These are phyloP conservation scores for Podospora conica DNA, from an alignment of 495 filamentous ascomycete species.

Conservation along the genomic window DNA sequence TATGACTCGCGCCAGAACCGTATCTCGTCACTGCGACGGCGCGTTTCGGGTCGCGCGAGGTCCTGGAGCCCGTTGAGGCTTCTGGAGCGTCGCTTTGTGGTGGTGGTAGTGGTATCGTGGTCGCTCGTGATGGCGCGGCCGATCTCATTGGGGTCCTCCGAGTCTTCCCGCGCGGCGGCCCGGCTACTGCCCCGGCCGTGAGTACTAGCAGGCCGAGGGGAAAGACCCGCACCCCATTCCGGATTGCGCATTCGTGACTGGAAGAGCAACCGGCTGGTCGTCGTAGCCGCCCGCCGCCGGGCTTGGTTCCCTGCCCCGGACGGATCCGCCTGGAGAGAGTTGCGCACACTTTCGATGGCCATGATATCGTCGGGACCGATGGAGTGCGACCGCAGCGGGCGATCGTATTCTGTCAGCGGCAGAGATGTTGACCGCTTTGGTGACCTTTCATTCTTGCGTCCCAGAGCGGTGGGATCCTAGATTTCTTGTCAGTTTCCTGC, in stretches of 20 bases:
- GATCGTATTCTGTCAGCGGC: slow-evolving; percentile 48
- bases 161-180: slow-evolving; percentile 14
- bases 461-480: slow-evolving; percentile 43
- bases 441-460: slow-evolving; percentile 26
- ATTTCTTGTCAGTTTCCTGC: slow-evolving; percentile 14
- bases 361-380: slow-evolving; percentile 43
- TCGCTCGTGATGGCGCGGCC: slow-evolving; percentile 50
- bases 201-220: slow-evolving; percentile 48
- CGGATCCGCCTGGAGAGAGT: slow-evolving; percentile 40
- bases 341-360: slow-evolving; percentile 41
- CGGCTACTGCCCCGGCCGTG: slow-evolving; percentile 40
- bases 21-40: slow-evolving; percentile 52
- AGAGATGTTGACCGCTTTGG: slow-evolving; percentile 46
- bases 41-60: slow-evolving; percentile 22
- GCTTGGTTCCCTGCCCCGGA: slow-evolving; percentile 14
- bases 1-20: slow-evolving; percentile 53
- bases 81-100: slow-evolving; percentile 42
- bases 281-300: slow-evolving; percentile 29
- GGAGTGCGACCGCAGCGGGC: slow-evolving; percentile 49
- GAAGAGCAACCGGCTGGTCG: slow-evolving; percentile 31
- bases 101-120: slow-evolving; percentile 15
- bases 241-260: slow-evolving; percentile 24
- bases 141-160: slow-evolving; percentile 41
- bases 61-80: slow-evolving; percentile 48
- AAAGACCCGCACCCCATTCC: slow-evolving; percentile 43